Base-by-base conservation (phyloP, 805 yeast species). In the Kregervanrija delftensis region DNA sequence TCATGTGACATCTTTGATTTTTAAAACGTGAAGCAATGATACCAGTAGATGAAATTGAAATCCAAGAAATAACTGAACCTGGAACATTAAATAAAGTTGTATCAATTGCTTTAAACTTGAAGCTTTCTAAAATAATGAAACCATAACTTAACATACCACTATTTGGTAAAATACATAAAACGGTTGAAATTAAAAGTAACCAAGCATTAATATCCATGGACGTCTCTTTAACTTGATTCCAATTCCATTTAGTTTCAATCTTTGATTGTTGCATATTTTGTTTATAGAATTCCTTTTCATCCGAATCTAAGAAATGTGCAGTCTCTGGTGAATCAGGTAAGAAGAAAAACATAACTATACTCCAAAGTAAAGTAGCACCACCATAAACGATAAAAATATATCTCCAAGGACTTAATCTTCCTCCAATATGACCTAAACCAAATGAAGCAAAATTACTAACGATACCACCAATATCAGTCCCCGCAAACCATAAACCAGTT, bases 371-470 rank as follows among this genome's bases (percentile, higher is more conserved):
- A 2, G 86, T 80, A 48, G 77, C 62, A 9, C 72, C 59, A 16
- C 93, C 95, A 40, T 77, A 73, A 33, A 79, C 66, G 36, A 84
- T 63, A 57, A 77, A 83, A 5, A 81, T 60, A 31, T 78, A 64
- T 55, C 74, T 77, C 90, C 90, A 84, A 8, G 81, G 71, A 2
- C 59, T 64, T 5, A 79, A 58, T 28, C 66, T 42, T 58, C 69
- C 75, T 8, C 56, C 42, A 11, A 58, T 64, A 51, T 73, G 66
- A 48, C 47, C 68, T 63, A 42, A 74, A 53, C 81, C 82, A 51
- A 76, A 78, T 3, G 83, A 76, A 42, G 79, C 65, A 14, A 72
- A 70, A 34, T 73, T 70, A 14, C 81, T 76, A 35, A 76, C 45
- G 35, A 75, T 61, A 35, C 68, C 67, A 47, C 79, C 79, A 22